These are phyloP conservation scores for Leccinum truebloodii DNA, from an alignment of 768 basidiomycete species.

Conservation along the genomic window DNA sequence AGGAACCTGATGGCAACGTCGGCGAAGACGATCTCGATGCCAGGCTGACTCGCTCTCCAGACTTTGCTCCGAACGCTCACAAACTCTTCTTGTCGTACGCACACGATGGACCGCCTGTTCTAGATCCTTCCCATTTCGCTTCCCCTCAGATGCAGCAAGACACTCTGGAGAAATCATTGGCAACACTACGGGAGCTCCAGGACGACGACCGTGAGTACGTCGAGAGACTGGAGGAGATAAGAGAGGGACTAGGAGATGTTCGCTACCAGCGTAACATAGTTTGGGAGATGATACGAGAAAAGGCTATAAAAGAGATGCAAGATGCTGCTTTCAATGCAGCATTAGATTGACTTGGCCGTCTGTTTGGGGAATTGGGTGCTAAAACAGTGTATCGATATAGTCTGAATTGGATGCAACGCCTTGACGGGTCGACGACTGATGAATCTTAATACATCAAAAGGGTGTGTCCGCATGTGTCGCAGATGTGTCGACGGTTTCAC, in stretches of 20 bases:
- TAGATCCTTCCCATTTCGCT: slow-evolving; percentile 64
- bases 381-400: slow-evolving; percentile 2
- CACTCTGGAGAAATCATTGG: slow-evolving; percentile 72
- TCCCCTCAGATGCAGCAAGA: slow-evolving; percentile 67
- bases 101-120: slow-evolving; percentile 45
- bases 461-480: background rate
- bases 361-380: background rate
- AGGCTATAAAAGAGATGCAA: slow-evolving; percentile 73
- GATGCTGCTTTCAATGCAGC: slow-evolving; percentile 51
- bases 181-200: slow-evolving; percentile 74
- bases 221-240: slow-evolving; percentile 80
- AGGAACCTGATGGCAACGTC: slow-evolving; percentile 62
- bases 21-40: slow-evolving; percentile 39
- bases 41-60: slow-evolving; percentile 61
- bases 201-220: slow-evolving; percentile 88
- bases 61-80: slow-evolving; percentile 63
- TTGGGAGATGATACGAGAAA: slow-evolving; percentile 76
- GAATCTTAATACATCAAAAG: background rate
- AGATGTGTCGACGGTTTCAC: background rate
- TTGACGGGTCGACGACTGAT: background rate
- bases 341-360: slow-evolving; percentile 24
- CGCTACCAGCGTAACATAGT: slow-evolving; percentile 68
- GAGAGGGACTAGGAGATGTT: slow-evolving; percentile 77
- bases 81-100: slow-evolving; percentile 64
- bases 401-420: background rate